Base-by-base conservation (phyloP, 2,329 filamentous ascomycete genomes). In the Escovopsis sp. region DNA sequence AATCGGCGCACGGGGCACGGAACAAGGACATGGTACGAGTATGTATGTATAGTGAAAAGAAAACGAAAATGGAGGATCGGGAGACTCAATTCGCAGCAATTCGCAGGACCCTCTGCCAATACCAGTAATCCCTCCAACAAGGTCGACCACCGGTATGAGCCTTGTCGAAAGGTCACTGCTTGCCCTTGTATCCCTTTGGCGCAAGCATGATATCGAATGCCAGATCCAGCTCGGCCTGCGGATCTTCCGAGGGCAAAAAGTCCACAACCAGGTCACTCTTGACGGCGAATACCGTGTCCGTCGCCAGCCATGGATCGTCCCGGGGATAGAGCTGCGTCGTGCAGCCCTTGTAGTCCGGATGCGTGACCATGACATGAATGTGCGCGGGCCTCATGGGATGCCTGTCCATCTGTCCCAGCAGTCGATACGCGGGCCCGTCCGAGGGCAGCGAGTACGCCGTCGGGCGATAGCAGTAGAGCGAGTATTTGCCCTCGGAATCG, bases 311-410 rank as follows among this genome's bases (percentile, higher is more conserved):
- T 39, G 73, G 70, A 61, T 80, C 74, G 46, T 74, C 66, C 46
- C 70, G 70, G 59, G 84, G 81, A 57, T 86, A 88, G 41, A 88
- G 78, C 59, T 88, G 83, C 0, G 83, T 86, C 1, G 81, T 82
- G 45, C 84, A 50, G 67, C 79, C 67, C 55, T 78, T 80, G 66
- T 81, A 84, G 4, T 76, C 75, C n/a, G 70, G 68, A 43, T 72
- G 70, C 4, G 74, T 74, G 44, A 71, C 66, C 66, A 68, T 70
- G 51, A 69, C 67, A 57, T 70, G 67, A 42, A 70, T 68, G 50
- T 70, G 67, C 13, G 67, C 67, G 36, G 67, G 67, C 15, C 67
- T 60, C 61, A 66, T 68, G 30, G 66, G 63, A 44, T 70, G 66
- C 12, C 67, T 57, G 39, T 66, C 66, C 67, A 70, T 66, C 45